Evolutionary conservation across 768 basidiomycete species (phyloP).

Genomic region (Russula dissimulans): DNA sequence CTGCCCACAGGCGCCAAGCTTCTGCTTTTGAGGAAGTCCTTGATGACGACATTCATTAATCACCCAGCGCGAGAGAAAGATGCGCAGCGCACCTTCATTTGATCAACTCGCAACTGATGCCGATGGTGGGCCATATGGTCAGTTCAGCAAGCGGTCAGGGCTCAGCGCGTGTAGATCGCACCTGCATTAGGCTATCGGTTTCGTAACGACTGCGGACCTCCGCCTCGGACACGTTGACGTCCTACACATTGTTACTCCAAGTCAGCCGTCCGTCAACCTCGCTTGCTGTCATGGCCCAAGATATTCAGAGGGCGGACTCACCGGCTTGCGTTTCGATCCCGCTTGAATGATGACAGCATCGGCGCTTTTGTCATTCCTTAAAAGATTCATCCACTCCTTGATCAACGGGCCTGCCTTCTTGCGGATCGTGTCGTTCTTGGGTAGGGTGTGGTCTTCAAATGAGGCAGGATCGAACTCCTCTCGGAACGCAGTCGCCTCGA

Average conservation of each 20-base stretch:
- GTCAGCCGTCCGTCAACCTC: background rate
- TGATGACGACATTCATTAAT: slow-evolving; percentile 6
- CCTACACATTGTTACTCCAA: slow-evolving; percentile 30
- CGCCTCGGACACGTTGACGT: slow-evolving; percentile 55
- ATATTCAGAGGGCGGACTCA: slow-evolving; percentile 28
- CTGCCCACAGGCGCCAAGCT: slow-evolving; percentile 52
- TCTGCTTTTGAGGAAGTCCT: slow-evolving; percentile 72
- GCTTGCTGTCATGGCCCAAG: background rate
- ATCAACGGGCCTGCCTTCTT: slow-evolving; percentile 56
- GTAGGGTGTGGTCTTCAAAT: slow-evolving; percentile 77
- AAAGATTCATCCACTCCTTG: slow-evolving; percentile 57
- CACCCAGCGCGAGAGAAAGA: background rate
- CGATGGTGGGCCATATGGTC: background rate
- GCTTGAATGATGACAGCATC: slow-evolving; percentile 37
- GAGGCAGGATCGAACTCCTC: slow-evolving; percentile 73
- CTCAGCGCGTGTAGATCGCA: slow-evolving; percentile 24
- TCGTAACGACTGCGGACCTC: slow-evolving; percentile 65
- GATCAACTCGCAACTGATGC: slow-evolving; percentile 61
- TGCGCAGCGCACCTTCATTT: slow-evolving; percentile 53
- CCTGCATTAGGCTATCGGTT: slow-evolving; percentile 55
- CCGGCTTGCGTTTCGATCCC: slow-evolving; percentile 65
- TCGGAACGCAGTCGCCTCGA: slow-evolving; percentile 88
- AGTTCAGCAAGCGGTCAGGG: slow-evolving; percentile 1
- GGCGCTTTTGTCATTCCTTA: slow-evolving; percentile 58
- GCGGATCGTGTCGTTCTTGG: slow-evolving; percentile 70